Evolutionary conservation across 192 early-diverging fungal genomes (phyloP).

Genomic region (Chytriomyces sp.): DNA sequence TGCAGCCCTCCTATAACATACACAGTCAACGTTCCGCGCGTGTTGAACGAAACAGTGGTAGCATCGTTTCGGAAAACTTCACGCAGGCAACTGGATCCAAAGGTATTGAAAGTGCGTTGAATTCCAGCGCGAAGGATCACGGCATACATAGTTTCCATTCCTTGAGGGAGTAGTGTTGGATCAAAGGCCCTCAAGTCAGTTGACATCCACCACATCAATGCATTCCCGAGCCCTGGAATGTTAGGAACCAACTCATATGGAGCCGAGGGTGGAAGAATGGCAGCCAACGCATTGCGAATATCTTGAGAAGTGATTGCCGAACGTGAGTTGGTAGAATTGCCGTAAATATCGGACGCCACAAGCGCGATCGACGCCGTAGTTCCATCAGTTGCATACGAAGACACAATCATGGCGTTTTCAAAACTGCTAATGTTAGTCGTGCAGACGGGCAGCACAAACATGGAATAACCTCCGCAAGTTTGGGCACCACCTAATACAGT

Average conservation of each 20-base stretch:
- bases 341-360: background rate
- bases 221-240: constrained; percentile 10
- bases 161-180: background rate
- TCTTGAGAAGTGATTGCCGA: background rate
- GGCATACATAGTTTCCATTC: constrained; percentile 13
- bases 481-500: background rate
- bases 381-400: constrained; percentile 22
- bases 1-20: constrained; percentile 10
- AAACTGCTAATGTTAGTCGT: background rate
- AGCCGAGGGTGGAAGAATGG: background rate
- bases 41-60: background rate
- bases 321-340: background rate
- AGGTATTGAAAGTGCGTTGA: constrained; percentile 8
- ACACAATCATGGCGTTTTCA: background rate
- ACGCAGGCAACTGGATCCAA: background rate
- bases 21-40: background rate
- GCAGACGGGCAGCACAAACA: constrained; percentile 14
- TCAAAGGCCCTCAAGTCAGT: constrained; percentile 10
- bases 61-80: background rate
- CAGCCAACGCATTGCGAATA: background rate
- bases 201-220: constrained; percentile 16
- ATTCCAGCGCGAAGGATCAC: constrained; percentile 9
- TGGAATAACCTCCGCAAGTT: constrained; percentile 14
- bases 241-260: background rate
- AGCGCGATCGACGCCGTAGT: constrained; percentile 28